Base-by-base conservation (phyloP, 2,329 filamentous ascomycete genomes). In the Pestalotiopsis sp. region DNA sequence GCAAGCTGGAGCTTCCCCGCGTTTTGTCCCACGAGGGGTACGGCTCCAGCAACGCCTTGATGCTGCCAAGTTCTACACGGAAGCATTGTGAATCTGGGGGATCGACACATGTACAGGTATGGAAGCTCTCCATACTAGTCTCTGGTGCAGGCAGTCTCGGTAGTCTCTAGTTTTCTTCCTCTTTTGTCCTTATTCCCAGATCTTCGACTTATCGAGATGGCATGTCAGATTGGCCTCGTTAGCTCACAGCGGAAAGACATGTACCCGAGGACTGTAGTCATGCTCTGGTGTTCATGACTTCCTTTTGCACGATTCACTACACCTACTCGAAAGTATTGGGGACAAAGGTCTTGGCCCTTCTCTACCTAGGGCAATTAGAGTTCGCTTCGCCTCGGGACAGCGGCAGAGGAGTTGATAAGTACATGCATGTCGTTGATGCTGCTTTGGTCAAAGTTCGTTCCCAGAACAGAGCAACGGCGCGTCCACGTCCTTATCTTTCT, bases 1-100 rank as follows among this genome's bases (percentile, higher is more conserved):
- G 17, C 14, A 14, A 39, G 59, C 59, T 62, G 59, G 31, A 38
- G 59, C 59, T 62, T 62, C 59, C 59, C 59, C 59, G 59, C 59
- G 59, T 62, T 62, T 39, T 36, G 23, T 59, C 17, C 25, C 59
- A 62, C 59, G 59, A 62, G 59, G 27, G 27, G 25, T 14, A 36
- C 17, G 45, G 45, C 41, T 49, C 41, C 6, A 52, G 20, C n/a
- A n/a, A 52, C 45, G 45, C n/a, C 45, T 52, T 23, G 45, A 52
- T 52, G 45, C 17, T 38, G 27, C 59, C 59, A 20, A 39, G 59
- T 27, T 62, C 25, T 27, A 39, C 27, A 27, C 31, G 31, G 31
- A 36, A 36, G 59, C 25, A 27, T 38, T 62, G n/a, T 62, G 31
- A 39, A 38, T 62, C 59, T 20, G 27, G 27, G 59, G n/a, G 59